Base-by-base conservation (phyloP, 2,329 filamentous ascomycete genomes). In the Ciborinia camelliae region DNA sequence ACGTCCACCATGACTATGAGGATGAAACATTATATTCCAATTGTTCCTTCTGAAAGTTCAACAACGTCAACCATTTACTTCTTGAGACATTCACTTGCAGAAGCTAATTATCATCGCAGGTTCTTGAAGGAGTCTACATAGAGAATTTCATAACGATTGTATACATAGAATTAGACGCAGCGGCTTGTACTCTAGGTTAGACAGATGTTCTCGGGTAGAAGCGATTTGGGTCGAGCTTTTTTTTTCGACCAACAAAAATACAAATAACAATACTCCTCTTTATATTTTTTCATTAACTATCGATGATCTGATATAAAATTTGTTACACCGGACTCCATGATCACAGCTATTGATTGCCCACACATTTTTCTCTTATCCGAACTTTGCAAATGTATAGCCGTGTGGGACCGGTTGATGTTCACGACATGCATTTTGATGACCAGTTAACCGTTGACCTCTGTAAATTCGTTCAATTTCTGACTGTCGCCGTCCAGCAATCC, bases 11-110 rank as follows among this genome's bases (percentile, higher is more conserved):
- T 72, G 75, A 73, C 75, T 59, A 75, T 79, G 77, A 77, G 76
- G 76, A 78, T 73, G 86, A 84, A 87, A 83, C 83, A 79, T 81
- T 81, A 78, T 74, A 81, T 83, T 84, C 88, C 91, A 96, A 96
- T 96, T 96, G 92, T 96, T 96, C 92, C 92, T 96, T 87, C 92
- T 96, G 92, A 96, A 77, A 59, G 68, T 77, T 47, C 41, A 59
- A 30, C 41, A 59, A 30, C 55, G 35, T 35, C 0, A 26, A 26
- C 14, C 14, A 23, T 59, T 32, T 48, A 35, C 8, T 1, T 35
- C 26, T 35, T 47, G 30, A 47, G 30, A 20, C 7, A 47, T 47
- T 10, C n/a, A 47, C 8, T 20, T 10, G 14, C 55, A 47, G 43
- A 26, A 23, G 39, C 58, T 62, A 53, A 62, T 15, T 5, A 59